phyloP scores from a whole-genome alignment of 2,329 filamentous ascomycete species.

The Botrytis fabae region DNA sequence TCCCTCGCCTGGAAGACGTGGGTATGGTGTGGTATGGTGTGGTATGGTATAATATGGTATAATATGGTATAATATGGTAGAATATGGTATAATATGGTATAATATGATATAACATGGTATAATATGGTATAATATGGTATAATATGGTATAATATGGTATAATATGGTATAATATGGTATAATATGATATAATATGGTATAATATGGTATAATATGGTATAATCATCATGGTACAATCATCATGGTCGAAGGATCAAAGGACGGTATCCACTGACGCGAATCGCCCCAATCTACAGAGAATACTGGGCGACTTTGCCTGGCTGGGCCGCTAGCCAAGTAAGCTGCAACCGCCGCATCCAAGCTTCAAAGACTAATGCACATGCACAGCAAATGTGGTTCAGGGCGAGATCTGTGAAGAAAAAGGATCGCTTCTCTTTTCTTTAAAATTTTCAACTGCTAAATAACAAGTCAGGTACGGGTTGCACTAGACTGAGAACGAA shows the following conservation, averaged over 20 bases:
- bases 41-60: too few species aligned
- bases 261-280: conserved; percentile 1
- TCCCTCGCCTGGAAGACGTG: background rate
- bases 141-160: too few species aligned
- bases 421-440: background rate
- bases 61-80: too few species aligned
- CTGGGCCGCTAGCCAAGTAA: background rate
- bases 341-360: conserved; percentile 7
- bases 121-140: too few species aligned
- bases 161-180: too few species aligned
- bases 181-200: too few species aligned
- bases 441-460: background rate
- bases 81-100: too few species aligned
- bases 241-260: too few species aligned
- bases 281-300: background rate
- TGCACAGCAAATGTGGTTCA: background rate
- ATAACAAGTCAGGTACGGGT: background rate
- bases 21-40: too few species aligned
- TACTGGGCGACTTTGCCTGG: background rate
- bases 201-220: too few species aligned
- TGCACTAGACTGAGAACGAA: background rate
- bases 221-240: too few species aligned
- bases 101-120: too few species aligned
- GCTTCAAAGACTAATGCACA: conserved; percentile 7
- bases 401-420: conserved; percentile 6